Base-by-base conservation (phyloP, 495 filamentous ascomycete species). In the Aspergillus hancockii region DNA sequence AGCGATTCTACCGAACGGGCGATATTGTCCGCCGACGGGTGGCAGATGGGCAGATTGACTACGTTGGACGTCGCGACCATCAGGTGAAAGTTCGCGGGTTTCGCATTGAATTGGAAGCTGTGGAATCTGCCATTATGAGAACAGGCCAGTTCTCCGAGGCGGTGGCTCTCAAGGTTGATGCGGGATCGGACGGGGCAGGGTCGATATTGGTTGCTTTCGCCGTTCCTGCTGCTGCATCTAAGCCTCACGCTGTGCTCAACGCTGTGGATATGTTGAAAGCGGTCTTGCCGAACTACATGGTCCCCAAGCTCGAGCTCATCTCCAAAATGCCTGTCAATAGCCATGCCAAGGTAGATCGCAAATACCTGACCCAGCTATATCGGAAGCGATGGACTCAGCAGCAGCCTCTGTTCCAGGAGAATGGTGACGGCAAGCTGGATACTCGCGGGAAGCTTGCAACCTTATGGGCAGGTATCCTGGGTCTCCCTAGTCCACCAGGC, bases 81-180 rank as follows among this genome's bases (percentile, higher is more conserved):
- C 72, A 82, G 56, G 63, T 82, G 54, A 84, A 83, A 61, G 66
- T 82, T 19, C 75, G 77, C 40, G 60, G 68, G 25, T 61, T 70
- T 23, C 65, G 80, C 9, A 65, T 84, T 28, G 79, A 83, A 54
- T 64, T 77, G 14, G 75, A 69, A 3, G 83, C 85, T 41, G 55
- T 71, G 8, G 68, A 71, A 34, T 57, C 19, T n/a, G 40, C 19
- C 16, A n/a, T 41, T 16, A 21, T 53, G 49, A 30, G 14, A 53
- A 23, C 14, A 16, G 46, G 19, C 49, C 55, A 31, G 25, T 34
- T 16, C 10, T 25, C 22, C 1, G 25, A 49, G 2, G 25, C 25
- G 2, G 25, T 49, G 8, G 46, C 25, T 4, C 46, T 49, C 12
- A 49, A 49, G 9, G 22, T 25, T 4, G 22, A 49, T 21, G 25